Evolutionary conservation across 2,329 filamentous ascomycete genomes (phyloP).

Genomic region (Trichoderma pleuroti): DNA sequence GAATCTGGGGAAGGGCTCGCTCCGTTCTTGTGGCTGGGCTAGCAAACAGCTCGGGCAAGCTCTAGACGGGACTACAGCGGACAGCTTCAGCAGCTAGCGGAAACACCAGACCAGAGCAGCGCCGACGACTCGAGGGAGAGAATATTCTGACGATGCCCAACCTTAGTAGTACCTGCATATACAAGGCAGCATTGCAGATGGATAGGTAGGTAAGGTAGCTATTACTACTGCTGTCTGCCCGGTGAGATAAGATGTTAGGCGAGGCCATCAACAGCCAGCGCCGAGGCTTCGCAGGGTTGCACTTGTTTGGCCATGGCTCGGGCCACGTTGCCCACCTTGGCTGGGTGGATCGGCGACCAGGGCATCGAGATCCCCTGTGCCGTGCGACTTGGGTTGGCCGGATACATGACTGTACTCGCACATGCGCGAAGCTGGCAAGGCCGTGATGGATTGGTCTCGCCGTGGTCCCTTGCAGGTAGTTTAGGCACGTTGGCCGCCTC

Average conservation of each 20-base stretch:
- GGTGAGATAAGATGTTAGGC: constrained; percentile 2
- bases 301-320: constrained; percentile 8
- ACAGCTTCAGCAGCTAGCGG: neutral
- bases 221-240: neutral
- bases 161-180: neutral
- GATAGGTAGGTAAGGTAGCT: neutral
- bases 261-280: neutral
- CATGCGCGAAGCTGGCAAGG: neutral
- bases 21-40: constrained; percentile 10
- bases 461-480: neutral
- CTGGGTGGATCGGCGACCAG: constrained; percentile 4
- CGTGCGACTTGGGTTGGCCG: neutral
- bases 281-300: neutral
- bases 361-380: neutral
- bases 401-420: neutral
- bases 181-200: neutral
- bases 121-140: neutral
- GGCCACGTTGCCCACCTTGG: constrained; percentile 15
- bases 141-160: neutral
- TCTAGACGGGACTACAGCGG: neutral
- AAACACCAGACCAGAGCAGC: neutral
- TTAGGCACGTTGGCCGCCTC: neutral
- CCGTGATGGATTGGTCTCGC: neutral
- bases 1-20: constrained; percentile 3
- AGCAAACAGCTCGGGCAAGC: constrained; percentile 9